Base-by-base conservation (phyloP, 352 stramenopile species). In the Porosira glacialis region DNA sequence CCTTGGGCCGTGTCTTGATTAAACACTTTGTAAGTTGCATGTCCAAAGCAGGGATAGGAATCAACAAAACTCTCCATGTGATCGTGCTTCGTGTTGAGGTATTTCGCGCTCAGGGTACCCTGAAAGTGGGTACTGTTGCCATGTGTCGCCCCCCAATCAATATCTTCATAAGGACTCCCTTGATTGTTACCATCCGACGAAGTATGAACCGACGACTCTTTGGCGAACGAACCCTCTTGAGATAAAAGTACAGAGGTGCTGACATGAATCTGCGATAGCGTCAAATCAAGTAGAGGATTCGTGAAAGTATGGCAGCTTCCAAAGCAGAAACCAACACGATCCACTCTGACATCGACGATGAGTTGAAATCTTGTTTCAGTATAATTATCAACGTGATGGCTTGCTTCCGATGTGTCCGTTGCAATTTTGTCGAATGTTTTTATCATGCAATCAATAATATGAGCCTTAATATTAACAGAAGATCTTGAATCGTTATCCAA, bases 21-120 rank as follows among this genome's bases (percentile, higher is more conserved):
- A 28, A 66, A 61, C 27, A 48, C 17, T 33, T 52, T 58, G 49
- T 78, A 81, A 5, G 35, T 49, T 11, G 53, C 19, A 35, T 27
- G 22, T 17, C 58, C 58, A 66, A 63, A 81, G 33, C 39, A 53
- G 22, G 59, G 44, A 41, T 57, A 81, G 17, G 66, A 56, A 41
- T 81, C 72, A 2, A 81, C 47, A 36, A 81, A 78, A 15, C 38
- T 58, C 19, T 69, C 72, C 66, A 81, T 75, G 27, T 77, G 43
- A 31, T 58, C 61, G 41, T 81, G 72, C 38, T 66, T 78, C 17
- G 66, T 78, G 51, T 81, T 78, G 10, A 78, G 53, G 59, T 71
- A 78, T 39, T 48, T 55, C 10, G 53, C 52, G 39, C 38, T 56
- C 3, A 82, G 15, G 26, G 11, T 59, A 45, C 41, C 58, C 43